phyloP scores from a whole-genome alignment of 2,329 filamentous ascomycete species.

The Aspergillus fumigatiaffinis region DNA sequence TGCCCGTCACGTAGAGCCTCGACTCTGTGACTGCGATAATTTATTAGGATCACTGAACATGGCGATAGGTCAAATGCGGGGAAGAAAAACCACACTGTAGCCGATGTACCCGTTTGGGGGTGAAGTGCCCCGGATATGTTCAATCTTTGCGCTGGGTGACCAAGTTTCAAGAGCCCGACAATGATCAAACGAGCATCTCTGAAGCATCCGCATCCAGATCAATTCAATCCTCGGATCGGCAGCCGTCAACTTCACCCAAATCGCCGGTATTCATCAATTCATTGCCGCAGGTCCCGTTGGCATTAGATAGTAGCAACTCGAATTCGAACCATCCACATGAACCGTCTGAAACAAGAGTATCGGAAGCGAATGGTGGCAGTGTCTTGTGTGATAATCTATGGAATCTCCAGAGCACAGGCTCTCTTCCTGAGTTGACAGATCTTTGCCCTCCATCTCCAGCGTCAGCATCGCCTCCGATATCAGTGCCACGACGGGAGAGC shows the following conservation, averaged over 20 bases:
- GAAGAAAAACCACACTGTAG: slow-evolving; percentile 37
- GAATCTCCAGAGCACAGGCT: slow-evolving; percentile 24
- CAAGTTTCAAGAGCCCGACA: slow-evolving; percentile 21
- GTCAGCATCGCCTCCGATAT: slow-evolving; percentile 13
- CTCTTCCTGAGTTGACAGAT: slow-evolving; percentile 32
- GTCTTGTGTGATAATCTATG: slow-evolving; percentile 29
- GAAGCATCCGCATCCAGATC: slow-evolving; percentile 3
- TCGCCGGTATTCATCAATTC: slow-evolving; percentile 5
- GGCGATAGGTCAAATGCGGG: slow-evolving; percentile 36
- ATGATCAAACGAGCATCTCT: slow-evolving; percentile 1
- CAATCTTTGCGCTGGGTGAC: slow-evolving; percentile 38
- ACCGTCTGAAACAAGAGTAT: slow-evolving; percentile 1
- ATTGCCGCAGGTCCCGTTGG: slow-evolving; percentile 6
- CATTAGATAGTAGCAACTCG: slow-evolving; percentile 5
- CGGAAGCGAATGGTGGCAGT: slow-evolving; percentile 16
- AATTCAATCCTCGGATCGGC: neutral
- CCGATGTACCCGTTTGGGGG: slow-evolving; percentile 36
- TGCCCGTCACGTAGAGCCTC: neutral
- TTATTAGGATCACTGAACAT: neutral
- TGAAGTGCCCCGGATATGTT: slow-evolving; percentile 36
- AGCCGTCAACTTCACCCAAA: neutral
- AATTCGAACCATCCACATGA: slow-evolving; percentile 1
- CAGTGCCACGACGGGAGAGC: slow-evolving; percentile 9
- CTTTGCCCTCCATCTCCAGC: slow-evolving; percentile 24
- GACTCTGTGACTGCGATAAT: neutral